A percentile compares a stretch with the other conserved stretches of the same genome.
Conservation (phyloP, 176 grass and related monocot species). For the Triticum monococcum region DNA sequence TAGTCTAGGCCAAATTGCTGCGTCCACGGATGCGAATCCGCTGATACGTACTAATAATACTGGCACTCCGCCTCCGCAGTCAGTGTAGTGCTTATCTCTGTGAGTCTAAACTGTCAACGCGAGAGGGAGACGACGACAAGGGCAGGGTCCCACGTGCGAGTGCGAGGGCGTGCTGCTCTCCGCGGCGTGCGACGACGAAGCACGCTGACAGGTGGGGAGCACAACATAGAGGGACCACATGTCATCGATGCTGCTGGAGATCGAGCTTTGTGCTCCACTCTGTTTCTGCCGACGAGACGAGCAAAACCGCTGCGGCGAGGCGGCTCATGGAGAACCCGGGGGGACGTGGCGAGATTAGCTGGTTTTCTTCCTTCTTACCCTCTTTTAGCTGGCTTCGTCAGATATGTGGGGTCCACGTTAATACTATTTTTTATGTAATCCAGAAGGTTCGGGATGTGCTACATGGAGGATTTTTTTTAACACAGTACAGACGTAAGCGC, state of each 20-base stretch:
- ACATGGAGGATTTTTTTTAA: too few species aligned
- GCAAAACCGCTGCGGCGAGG: conserved; percentile 35
- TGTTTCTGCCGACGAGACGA: not conserved
- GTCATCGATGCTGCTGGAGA: not conserved
- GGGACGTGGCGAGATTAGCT: not conserved
- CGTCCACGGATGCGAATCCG: not conserved
- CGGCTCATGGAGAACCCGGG: not conserved
- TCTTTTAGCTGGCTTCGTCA: not conserved
- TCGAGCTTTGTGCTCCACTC: accelerated
- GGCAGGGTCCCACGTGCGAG: not conserved
- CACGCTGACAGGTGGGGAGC: not conserved
- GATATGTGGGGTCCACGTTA: not conserved
- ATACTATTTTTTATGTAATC: not conserved
- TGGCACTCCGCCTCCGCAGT: not conserved
- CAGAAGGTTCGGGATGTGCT: too few species aligned
- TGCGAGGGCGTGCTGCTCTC: too few species aligned
- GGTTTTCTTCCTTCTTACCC: not conserved
- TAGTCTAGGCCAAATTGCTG: not conserved
- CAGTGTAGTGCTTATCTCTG: not conserved
- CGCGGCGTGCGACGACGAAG: accelerated
- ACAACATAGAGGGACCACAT: accelerated
- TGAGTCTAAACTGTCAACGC: not conserved
- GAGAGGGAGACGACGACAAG: not conserved
- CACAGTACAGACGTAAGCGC: too few species aligned
- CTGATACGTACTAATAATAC: not conserved